phyloP scores from a whole-genome alignment of 345 rosid genomes.

The Sisymbrium irio region DNA sequence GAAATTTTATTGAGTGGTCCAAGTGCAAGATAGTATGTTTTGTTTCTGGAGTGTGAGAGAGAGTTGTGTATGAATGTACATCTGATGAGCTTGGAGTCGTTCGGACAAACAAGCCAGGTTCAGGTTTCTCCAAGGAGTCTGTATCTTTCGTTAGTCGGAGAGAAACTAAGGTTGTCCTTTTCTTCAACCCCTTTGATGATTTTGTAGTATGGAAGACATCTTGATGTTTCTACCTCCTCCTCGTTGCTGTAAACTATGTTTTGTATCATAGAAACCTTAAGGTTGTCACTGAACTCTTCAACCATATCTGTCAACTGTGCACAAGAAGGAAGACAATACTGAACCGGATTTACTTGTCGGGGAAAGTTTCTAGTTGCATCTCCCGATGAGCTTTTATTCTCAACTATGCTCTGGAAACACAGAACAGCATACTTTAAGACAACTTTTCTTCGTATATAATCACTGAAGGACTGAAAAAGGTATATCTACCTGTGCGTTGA shows the following conservation, averaged over 20 bases:
- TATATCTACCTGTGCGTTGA: conserved; percentile 76
- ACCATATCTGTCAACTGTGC: conserved; percentile 58
- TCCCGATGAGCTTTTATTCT: conserved; percentile 50
- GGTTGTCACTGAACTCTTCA: conserved; percentile 49
- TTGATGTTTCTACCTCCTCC: conserved; percentile 53
- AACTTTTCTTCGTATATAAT: background rate
- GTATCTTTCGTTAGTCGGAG: conserved; percentile 18
- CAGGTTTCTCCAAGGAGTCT: conserved; percentile 32
- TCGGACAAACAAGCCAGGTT: conserved; percentile 8
- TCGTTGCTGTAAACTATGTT: conserved; percentile 72
- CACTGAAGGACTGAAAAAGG: background rate
- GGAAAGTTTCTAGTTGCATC: conserved; percentile 60
- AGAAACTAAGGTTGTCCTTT: conserved; percentile 4
- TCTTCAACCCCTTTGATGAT: conserved; percentile 23
- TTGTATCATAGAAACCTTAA: conserved; percentile 45
- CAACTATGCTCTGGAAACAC: conserved; percentile 52
- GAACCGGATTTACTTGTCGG: conserved; percentile 52
- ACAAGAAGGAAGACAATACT: conserved; percentile 58
- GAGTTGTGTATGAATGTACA: conserved; percentile 25
- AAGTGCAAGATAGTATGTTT: conserved; percentile 16
- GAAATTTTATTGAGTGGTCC: conserved; percentile 9
- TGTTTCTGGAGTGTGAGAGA: conserved; percentile 21
- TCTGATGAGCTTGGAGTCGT: conserved; percentile 17
- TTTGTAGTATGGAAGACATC: conserved; percentile 15
- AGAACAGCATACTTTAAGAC: background rate